Percentiles rank a stretch among this genome's conserved stretches.
Evolutionary conservation across 2,329 filamentous ascomycete species (phyloP).

Genomic region (Colletotrichum cordylinicola): DNA sequence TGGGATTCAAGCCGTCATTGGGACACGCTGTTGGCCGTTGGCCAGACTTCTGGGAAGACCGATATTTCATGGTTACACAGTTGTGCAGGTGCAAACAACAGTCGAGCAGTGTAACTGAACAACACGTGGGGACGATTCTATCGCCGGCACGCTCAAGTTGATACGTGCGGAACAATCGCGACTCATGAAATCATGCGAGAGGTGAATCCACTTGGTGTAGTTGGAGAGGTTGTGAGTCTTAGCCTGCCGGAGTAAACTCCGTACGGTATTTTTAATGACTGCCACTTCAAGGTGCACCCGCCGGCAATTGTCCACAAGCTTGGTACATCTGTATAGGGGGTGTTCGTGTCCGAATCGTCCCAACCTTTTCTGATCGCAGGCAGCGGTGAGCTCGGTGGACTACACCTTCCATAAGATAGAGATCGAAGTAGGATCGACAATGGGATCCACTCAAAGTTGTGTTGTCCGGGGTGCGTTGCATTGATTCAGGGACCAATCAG

Average conservation of each 20-base stretch:
- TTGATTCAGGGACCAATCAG: constrained; percentile 1
- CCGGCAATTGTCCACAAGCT: neutral
- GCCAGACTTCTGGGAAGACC: neutral
- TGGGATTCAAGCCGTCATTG: neutral
- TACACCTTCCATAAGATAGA: neutral
- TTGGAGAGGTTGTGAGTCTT: neutral
- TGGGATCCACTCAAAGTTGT: neutral
- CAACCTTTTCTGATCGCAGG: neutral
- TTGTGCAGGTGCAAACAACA: neutral
- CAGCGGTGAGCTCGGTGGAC: neutral
- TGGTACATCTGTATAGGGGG: neutral
- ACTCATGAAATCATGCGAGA: neutral
- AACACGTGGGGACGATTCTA: neutral
- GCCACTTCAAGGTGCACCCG: neutral
- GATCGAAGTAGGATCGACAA: neutral
- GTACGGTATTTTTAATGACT: neutral
- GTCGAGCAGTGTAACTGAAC: neutral
- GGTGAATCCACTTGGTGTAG: neutral
- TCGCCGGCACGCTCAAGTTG: neutral
- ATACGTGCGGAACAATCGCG: neutral
- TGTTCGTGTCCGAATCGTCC: neutral
- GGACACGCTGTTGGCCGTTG: neutral
- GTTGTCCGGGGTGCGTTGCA: constrained; percentile 2
- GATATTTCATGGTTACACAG: neutral
- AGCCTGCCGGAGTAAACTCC: neutral